phyloP scores from a whole-genome alignment of 805 yeast species.

The Zygotorulaspora sp. region DNA sequence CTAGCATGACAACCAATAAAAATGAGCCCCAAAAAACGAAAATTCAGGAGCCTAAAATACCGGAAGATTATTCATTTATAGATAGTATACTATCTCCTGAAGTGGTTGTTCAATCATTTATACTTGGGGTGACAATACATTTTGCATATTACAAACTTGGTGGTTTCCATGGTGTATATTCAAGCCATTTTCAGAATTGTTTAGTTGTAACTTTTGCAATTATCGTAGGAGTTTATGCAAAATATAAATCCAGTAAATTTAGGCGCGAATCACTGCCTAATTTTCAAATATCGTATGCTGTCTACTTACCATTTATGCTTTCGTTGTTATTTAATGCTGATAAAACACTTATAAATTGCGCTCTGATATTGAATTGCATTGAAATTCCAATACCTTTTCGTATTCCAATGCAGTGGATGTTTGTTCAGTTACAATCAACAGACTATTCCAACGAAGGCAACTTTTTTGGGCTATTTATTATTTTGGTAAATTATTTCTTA shows the following conservation, averaged over 20 bases:
- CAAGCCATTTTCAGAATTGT: conserved; percentile 22
- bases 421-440: conserved; percentile 22
- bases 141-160: conserved; percentile 19
- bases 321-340: conserved; percentile 28
- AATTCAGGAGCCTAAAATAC: not conserved
- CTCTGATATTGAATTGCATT: conserved; percentile 31
- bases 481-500: conserved; percentile 26
- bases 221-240: conserved; percentile 16
- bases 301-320: conserved; percentile 34
- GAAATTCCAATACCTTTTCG: conserved; percentile 22
- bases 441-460: conserved; percentile 2
- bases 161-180: conserved; percentile 12
- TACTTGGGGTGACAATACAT: conserved; percentile 24
- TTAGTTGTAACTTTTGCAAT: conserved; percentile 21
- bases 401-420: conserved; percentile 25
- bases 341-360: conserved; percentile 29
- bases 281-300: conserved; percentile 35
- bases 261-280: conserved; percentile 21
- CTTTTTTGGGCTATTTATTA: conserved; percentile 17
- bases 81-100: conserved; percentile 22
- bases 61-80: conserved; percentile 12
- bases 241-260: conserved; percentile 6
- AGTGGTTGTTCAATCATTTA: conserved; percentile 26
- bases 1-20: conserved; percentile 1
- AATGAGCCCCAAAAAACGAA: not conserved